Evolutionary conservation across 768 basidiomycete genomes (phyloP).

Genomic region (Lactifluus echinatus): DNA sequence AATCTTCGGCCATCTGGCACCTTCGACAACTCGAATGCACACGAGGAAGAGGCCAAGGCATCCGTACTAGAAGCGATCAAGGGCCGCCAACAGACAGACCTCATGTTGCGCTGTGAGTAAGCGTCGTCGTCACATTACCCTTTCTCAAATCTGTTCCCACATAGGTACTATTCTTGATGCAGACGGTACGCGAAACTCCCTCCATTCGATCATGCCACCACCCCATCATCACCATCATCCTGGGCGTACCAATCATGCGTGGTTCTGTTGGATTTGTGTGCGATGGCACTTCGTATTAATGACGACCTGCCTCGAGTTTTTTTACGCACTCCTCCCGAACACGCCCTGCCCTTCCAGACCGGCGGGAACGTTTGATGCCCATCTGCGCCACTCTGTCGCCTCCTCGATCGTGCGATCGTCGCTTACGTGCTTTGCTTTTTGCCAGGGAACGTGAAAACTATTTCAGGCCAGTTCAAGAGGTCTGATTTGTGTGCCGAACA

Average conservation of each 20-base stretch:
- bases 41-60: slow-evolving; percentile 64
- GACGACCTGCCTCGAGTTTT: slow-evolving; percentile 6
- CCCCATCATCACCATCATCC: not conserved
- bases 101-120: slow-evolving; percentile 82
- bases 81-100: slow-evolving; percentile 78
- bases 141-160: slow-evolving; percentile 22
- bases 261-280: not conserved
- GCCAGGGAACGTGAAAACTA: slow-evolving; percentile 76
- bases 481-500: slow-evolving; percentile 84
- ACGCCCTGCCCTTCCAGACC: slow-evolving; percentile 6
- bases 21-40: slow-evolving; percentile 26
- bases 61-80: slow-evolving; percentile 81
- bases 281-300: not conserved
- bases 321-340: slow-evolving; percentile 8
- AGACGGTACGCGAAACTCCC: slow-evolving; percentile 42
- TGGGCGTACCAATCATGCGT: slow-evolving; percentile 24
- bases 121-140: slow-evolving; percentile 8
- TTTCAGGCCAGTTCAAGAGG: slow-evolving; percentile 85
- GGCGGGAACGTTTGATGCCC: not conserved
- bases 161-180: slow-evolving; percentile 82
- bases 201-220: slow-evolving; percentile 9
- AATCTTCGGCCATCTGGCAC: slow-evolving; percentile 15
- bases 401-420: slow-evolving; percentile 10
- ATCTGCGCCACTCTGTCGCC: not conserved
- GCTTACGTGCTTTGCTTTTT: slow-evolving; percentile 22